phyloP scores from a whole-genome alignment of 495 filamentous ascomycete genomes.

The Aspergillus baeticus region DNA sequence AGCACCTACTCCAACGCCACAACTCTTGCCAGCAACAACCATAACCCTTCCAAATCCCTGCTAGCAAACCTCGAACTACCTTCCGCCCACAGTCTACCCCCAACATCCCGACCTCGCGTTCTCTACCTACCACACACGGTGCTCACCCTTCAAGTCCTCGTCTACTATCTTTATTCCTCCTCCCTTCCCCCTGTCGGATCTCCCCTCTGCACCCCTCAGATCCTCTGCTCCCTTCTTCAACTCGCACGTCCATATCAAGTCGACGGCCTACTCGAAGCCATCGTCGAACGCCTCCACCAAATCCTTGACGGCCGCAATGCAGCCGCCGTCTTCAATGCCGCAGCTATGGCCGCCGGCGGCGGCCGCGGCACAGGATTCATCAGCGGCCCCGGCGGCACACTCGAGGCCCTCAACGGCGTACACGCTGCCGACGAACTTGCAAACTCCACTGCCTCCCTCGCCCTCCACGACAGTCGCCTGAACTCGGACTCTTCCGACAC shows the following conservation, averaged over 20 bases:
- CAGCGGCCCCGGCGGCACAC: slow-evolving; percentile 42
- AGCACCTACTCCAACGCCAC: slow-evolving; percentile 61
- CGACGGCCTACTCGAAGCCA: slow-evolving; percentile 87
- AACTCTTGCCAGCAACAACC: slow-evolving; percentile 51
- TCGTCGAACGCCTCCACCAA: slow-evolving; percentile 86
- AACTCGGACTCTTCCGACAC: slow-evolving; percentile 48
- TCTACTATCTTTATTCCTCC: slow-evolving; percentile 92
- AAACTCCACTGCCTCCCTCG: slow-evolving; percentile 21
- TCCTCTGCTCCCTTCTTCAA: slow-evolving; percentile 91
- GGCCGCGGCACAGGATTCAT: slow-evolving; percentile 65
- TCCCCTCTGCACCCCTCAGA: slow-evolving; percentile 88
- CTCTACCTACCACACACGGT: slow-evolving; percentile 92
- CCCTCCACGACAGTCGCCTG: slow-evolving; percentile 32
- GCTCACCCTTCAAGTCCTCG: slow-evolving; percentile 80
- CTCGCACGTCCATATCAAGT: slow-evolving; percentile 90
- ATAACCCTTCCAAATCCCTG: slow-evolving; percentile 45
- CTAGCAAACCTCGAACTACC: slow-evolving; percentile 44
- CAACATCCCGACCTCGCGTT: slow-evolving; percentile 74
- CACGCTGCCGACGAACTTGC: slow-evolving; percentile 25
- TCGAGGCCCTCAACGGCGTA: slow-evolving; percentile 43
- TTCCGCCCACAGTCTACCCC: slow-evolving; percentile 55
- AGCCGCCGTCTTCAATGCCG: slow-evolving; percentile 96
- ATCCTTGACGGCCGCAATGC: slow-evolving; percentile 90
- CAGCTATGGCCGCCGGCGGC: slow-evolving; percentile 95
- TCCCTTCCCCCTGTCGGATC: slow-evolving; percentile 72